phyloP scores from a whole-genome alignment of 2,329 filamentous ascomycete species.

The Helotiales sp. region DNA sequence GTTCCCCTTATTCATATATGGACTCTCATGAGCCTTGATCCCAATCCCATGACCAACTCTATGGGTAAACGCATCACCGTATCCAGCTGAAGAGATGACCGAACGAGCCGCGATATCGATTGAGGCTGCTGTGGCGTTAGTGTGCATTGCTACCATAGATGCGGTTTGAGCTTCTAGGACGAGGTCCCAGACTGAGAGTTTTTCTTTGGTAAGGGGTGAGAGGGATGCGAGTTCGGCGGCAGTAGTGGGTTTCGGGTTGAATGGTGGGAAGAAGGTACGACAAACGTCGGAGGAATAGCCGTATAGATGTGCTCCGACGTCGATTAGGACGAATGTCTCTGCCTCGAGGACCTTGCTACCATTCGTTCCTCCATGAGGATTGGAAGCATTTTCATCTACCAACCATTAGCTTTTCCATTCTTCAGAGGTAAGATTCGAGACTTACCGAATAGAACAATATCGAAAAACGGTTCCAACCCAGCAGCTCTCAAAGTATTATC shows the following conservation, averaged over 20 bases:
- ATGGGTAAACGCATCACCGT: constrained; percentile 60
- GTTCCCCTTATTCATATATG: constrained; percentile 65
- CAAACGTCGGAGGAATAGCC: constrained; percentile 66
- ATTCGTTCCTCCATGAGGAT: constrained; percentile 42
- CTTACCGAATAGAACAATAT: constrained; percentile 60
- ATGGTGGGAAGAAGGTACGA: constrained; percentile 56
- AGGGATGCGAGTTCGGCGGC: constrained; percentile 9
- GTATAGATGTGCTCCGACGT: constrained; percentile 60
- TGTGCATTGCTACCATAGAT: constrained; percentile 49
- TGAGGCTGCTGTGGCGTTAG: constrained; percentile 55
- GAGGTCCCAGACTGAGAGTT: constrained; percentile 58
- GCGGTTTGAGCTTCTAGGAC: constrained; percentile 63
- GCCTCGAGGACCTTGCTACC: constrained; percentile 50
- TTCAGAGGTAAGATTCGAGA: neutral
- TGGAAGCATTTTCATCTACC: constrained; percentile 40
- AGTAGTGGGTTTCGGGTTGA: constrained; percentile 31
- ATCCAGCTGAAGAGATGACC: constrained; percentile 58
- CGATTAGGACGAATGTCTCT: constrained; percentile 61
- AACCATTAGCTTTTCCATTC: constrained; percentile 5
- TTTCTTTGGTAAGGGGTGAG: constrained; percentile 41
- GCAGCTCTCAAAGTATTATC: constrained; percentile 52
- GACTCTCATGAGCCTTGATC: constrained; percentile 66
- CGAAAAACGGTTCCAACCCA: constrained; percentile 59
- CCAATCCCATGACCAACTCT: constrained; percentile 64
- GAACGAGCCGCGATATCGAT: constrained; percentile 61